A percentile compares a stretch with the other conserved stretches of the same genome.
Evolutionary conservation across 2,329 filamentous ascomycete species (phyloP).

Genomic region (Penicillium sclerotigenum): DNA sequence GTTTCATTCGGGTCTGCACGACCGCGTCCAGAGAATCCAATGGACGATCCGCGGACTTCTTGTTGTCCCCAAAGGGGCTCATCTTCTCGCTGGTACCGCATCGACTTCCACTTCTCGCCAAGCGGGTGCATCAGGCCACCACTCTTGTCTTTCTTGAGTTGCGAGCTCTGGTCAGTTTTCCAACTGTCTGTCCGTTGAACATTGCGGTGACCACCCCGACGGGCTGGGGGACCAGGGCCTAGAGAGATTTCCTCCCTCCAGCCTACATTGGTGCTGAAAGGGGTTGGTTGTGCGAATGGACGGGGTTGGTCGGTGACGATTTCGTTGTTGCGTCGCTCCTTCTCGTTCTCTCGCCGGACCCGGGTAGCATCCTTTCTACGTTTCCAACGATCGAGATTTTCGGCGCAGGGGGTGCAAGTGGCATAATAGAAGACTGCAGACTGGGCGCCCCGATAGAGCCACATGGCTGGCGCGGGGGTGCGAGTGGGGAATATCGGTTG

Average conservation of each 20-base stretch:
- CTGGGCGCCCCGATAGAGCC: conserved; percentile 49
- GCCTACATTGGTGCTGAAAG: conserved; percentile 82
- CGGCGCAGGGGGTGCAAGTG: conserved; percentile 59
- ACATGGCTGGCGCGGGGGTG: conserved; percentile 35
- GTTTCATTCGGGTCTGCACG: conserved; percentile 35
- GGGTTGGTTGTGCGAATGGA: conserved; percentile 70
- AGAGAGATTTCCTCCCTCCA: conserved; percentile 84
- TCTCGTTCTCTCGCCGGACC: conserved; percentile 63
- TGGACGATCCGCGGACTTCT: conserved; percentile 53
- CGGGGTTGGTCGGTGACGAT: conserved; percentile 63
- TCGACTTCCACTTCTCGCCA: conserved; percentile 69
- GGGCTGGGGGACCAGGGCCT: conserved; percentile 70
- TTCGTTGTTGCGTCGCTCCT: conserved; percentile 59
- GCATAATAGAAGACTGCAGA: conserved; percentile 52
- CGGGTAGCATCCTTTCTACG: conserved; percentile 67
- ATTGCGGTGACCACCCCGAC: conserved; percentile 50
- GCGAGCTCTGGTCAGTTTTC: conserved; percentile 47
- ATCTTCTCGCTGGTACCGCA: conserved; percentile 80
- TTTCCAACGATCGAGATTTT: conserved; percentile 66
- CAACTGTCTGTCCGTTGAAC: conserved; percentile 56
- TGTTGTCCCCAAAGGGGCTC: conserved; percentile 83
- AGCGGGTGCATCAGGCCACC: conserved; percentile 33
- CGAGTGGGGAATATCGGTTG: conserved; percentile 4
- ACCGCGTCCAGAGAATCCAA: conserved; percentile 46
- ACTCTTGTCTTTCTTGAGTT: conserved; percentile 48